Base-by-base conservation (phyloP, 2,329 filamentous ascomycete genomes). In the Hypoxylon sp. region DNA sequence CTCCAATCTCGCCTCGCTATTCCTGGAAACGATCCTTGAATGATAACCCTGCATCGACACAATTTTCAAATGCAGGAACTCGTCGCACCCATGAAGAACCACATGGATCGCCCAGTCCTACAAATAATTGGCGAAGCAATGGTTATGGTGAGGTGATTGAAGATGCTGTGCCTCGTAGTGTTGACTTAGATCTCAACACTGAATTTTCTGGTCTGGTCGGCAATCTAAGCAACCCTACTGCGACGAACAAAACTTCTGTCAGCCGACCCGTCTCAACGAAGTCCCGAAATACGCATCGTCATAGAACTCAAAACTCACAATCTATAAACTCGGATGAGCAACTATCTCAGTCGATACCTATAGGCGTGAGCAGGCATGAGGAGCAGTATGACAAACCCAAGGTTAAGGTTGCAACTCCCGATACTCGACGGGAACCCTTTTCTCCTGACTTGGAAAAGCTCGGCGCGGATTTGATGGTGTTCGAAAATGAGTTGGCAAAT, bases 261-360 rank as follows among this genome's bases (percentile, higher is more conserved):
- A 40, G 42, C 8, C 63, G 69, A 2, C 68, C 69, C 0, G 45
- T 60, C 0, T 72, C 71, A 0, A 66, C 71, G 0, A 73, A 72
- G 31, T 70, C 72, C 1, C 69, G 71, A 4, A 71, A 73, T 25
- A 65, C 69, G 3, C 75, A 72, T 16, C 62, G 65, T 5, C 36
- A 40, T 30, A 46, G 34, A 37, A 3, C 16, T 15, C 25, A 31
- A 5, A 45, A 16, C 11, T 44, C 44, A 12, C 51, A 40, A 19
- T 5, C 38, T 36, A 25, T 35, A 7, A 32, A 23, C 4, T 6
- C 8, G 11, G 23, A 8, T 11, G 40, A 36, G 17, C 30, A 47
- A 30, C 17, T 17, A 26, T 12, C 29, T n/a, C 40, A 44, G 13
- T 42, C 26, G 4, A 26, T 25, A n/a, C 16, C 45, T 2, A 30